These are phyloP conservation scores for Pleurotus tuber-regium DNA, from an alignment of 768 basidiomycete species.

Conservation along the genomic window DNA sequence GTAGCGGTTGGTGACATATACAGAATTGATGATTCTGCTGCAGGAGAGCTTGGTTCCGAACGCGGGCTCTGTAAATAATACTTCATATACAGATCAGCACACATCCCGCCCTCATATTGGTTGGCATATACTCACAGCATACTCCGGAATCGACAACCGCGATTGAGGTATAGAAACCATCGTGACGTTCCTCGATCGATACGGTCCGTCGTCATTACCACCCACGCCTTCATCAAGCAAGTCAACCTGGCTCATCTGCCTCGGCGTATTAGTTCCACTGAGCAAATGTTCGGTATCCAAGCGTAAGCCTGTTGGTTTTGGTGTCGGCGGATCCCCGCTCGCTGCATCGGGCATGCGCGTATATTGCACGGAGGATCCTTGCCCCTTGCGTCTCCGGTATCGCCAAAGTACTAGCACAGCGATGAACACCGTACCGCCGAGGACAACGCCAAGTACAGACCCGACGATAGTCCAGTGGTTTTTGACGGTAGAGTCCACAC, in stretches of 20 bases:
- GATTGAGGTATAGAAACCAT: slow-evolving; percentile 1
- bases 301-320: no score
- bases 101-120: no score
- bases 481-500: background rate
- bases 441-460: slow-evolving; percentile 3
- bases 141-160: slow-evolving; percentile 2
- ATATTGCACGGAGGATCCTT: background rate
- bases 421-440: background rate
- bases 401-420: background rate
- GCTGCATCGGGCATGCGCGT: background rate
- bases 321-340: no score
- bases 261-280: background rate
- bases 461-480: slow-evolving; percentile 6
- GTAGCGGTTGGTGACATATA: background rate
- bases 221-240: background rate
- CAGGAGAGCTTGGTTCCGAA: slow-evolving; percentile 4
- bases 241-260: background rate
- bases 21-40: slow-evolving; percentile 8
- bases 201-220: background rate
- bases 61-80: background rate
- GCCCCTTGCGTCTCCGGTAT: background rate
- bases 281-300: background rate
- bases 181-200: slow-evolving; percentile 4
- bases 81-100: no score
- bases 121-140: no score